A percentile compares a stretch with the other conserved stretches of the same genome.
Evolutionary conservation across 805 yeast genomes (phyloP).

Genomic region (Candida wancherniae): DNA sequence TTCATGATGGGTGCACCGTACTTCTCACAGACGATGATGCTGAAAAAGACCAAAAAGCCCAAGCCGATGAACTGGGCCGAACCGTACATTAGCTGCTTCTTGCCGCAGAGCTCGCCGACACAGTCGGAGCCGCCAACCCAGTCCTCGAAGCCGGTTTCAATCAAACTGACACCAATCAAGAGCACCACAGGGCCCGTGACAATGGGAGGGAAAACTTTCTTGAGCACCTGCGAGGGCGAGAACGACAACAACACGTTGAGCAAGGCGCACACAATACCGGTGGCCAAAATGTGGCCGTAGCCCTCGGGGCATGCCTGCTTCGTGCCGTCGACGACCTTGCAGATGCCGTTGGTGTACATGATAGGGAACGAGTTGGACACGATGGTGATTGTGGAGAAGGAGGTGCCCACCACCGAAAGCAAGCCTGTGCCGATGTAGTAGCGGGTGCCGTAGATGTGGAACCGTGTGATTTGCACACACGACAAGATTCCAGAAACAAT

Average conservation of each 20-base stretch:
- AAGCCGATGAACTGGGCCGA: constrained; percentile 82
- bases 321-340: constrained; percentile 61
- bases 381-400: constrained; percentile 82
- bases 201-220: constrained; percentile 76
- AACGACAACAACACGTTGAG: constrained; percentile 71
- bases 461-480: constrained; percentile 70
- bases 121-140: constrained; percentile 88
- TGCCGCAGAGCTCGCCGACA: constrained; percentile 21
- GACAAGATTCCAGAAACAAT: constrained; percentile 54
- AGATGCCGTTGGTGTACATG: constrained; percentile 70
- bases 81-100: constrained; percentile 59
- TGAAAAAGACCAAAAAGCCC: constrained; percentile 74
- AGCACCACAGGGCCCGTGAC: constrained; percentile 94
- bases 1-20: constrained; percentile 95
- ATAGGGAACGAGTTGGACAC: constrained; percentile 70
- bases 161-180: constrained; percentile 69
- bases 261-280: constrained; percentile 73
- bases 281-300: constrained; percentile 80
- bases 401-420: constrained; percentile 85
- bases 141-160: constrained; percentile 70
- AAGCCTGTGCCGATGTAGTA: constrained; percentile 85
- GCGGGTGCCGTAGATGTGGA: constrained; percentile 68
- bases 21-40: constrained; percentile 72
- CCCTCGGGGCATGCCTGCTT: constrained; percentile 81
- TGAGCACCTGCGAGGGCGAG: constrained; percentile 66